Evolutionary conservation across 208 protist species (phyloP), one percentile per base, ranked within the genome.

Genomic region (Trypanosoma cruzi): DNA sequence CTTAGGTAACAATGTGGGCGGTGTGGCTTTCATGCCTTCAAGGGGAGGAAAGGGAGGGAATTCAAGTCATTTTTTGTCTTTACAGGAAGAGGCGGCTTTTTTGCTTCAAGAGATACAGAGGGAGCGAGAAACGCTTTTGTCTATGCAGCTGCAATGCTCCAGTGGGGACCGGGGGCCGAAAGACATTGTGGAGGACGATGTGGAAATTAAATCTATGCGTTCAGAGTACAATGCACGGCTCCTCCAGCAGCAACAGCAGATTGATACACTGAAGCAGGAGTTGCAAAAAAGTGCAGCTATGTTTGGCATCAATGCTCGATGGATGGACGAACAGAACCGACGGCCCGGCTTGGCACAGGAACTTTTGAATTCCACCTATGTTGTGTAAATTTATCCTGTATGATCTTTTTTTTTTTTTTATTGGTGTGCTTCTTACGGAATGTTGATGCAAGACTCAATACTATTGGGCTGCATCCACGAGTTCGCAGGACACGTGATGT

Each of bases 231-330:
- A 60, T 34, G 28, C 32, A 10, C 36, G 40, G 1, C 8, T 72
- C 37, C 4, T 65, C 0, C 1, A 64, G 42, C 67, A 72, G 16
- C 67, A 72, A n/a, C 55, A 64, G 32, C 20, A 72, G 22, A 72
- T 72, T 59, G 34, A 64, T 50, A 13, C 20, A n/a, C 18, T 68
- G 52, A 57, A 44, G 4, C 34, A 22, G 20, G 53, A 68, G 16
- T 28, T 68, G 26, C 53, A 52, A 22, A 24, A 20, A 31, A 52
- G 28, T 49, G 64, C 53, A 14, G 49, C 50, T 10, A 46, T 32
- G 2, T 68, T 68, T 60, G 64, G 64, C 32, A 44, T 68, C 7
- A 57, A 50, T 48, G 52, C 36, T 22, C 50, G 24, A 4, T 68
- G 64, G 52, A 37, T 68, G 52, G 64, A 37, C 13, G 32, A 60